Evolutionary conservation across 805 yeast species (phyloP), one percentile per base, ranked within the genome.

Genomic region (Lipomyces sp.): DNA sequence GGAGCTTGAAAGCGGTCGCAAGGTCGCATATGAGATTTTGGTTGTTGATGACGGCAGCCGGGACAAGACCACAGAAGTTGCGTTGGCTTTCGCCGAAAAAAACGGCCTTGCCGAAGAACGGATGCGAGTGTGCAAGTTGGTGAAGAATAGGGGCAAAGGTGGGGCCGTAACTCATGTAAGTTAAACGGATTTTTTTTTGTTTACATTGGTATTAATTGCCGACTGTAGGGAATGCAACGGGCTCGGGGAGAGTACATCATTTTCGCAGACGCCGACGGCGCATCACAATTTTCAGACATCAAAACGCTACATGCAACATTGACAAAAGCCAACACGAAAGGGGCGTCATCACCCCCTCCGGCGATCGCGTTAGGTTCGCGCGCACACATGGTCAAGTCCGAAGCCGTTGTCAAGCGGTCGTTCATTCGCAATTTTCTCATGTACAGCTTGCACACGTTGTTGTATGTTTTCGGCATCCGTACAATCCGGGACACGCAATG

Each of bases 251-350:
- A 82, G 64, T 88, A 84, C 73, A 85, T 86, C 10, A 82, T 95
- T 8, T 95, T 95, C 80, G 98, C 97, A 0, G 99, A 95, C 78
- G 99, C 98, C 0, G 99, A 95, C 78, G 98, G 98, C 42, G 98
- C 99, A 3, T 88, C 96, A 33, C 82, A 84, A 71, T 95, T 95
- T 75, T 74, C 84, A 33, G 97, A 93, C 76, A 80, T 90, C 15
- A 54, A 64, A 33, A 6, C 53, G 3, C 53, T 70, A 7, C 57
- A 62, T 33, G 74, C 75, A 1, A 84, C 83, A 64, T 80, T 93
- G 34, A 13, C 30, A 1, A 24, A 24, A 24, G 18, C 42, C 11
- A 42, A 57, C 2, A 29, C 34, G 13, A 55, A 55, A 15, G 30
- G 32, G 34, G 30, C 15, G 5, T 13, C 24, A 59, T 24, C 32